A percentile compares a stretch with the other conserved stretches of the same genome.
Evolutionary conservation across 164 flowering plant genomes (phyloP).

Genomic region (Hamamelis virginiana): DNA sequence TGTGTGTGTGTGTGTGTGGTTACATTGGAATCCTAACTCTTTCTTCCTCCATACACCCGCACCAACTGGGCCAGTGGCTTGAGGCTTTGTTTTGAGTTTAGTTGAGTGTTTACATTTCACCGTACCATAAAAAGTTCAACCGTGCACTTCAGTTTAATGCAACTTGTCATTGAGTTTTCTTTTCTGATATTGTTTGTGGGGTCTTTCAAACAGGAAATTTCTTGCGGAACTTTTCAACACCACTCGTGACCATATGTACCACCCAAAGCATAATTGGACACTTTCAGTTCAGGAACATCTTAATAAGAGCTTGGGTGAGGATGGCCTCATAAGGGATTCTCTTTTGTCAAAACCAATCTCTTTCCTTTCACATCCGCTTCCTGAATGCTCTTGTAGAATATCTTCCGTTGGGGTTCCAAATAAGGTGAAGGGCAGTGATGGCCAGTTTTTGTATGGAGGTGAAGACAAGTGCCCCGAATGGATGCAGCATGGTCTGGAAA

Average conservation of each 20-base stretch:
- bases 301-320: slow-evolving; percentile 66
- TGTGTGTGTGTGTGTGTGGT: too few relatives aligned
- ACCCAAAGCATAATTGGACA: slow-evolving; percentile 78
- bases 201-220: slow-evolving; percentile 55
- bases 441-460: slow-evolving; percentile 49
- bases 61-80: too few relatives aligned
- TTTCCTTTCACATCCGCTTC: slow-evolving; percentile 89
- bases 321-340: slow-evolving; percentile 69
- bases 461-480: slow-evolving; percentile 85
- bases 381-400: slow-evolving; percentile 88
- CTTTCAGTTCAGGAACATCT: slow-evolving; percentile 73
- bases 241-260: slow-evolving; percentile 61
- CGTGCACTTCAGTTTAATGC: neutral
- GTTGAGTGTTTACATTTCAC: neutral
- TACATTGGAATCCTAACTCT: too few relatives aligned
- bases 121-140: neutral
- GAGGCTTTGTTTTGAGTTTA: too few relatives aligned
- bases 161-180: neutral
- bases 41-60: too few relatives aligned
- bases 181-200: neutral
- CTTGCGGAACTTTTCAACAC: slow-evolving; percentile 54
- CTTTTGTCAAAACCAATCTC: slow-evolving; percentile 50
- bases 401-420: slow-evolving; percentile 29
- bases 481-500: slow-evolving; percentile 53
- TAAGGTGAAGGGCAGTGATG: slow-evolving; percentile 32